Percentiles rank a stretch among this genome's conserved stretches.
phyloP scores from a whole-genome alignment of 768 basidiomycete genomes.

The Roridomyces roridus region DNA sequence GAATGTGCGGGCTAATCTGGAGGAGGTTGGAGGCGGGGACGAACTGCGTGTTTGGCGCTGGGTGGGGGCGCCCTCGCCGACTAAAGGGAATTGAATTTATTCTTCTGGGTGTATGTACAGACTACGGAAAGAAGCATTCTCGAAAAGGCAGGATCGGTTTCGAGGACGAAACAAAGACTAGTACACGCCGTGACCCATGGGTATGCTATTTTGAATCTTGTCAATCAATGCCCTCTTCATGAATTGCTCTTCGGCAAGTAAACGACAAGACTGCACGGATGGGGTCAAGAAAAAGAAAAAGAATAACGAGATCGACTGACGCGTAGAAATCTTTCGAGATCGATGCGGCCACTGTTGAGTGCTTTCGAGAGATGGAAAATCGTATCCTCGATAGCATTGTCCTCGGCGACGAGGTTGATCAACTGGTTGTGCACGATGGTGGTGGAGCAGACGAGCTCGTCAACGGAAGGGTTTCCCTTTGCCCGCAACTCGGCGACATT shows the following conservation, averaged over 20 bases:
- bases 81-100: background rate
- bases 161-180: conserved; percentile 9
- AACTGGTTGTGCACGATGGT: conserved; percentile 98
- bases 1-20: conserved; percentile 85
- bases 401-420: conserved; percentile 97
- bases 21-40: conserved; percentile 86
- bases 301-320: conserved; percentile 50
- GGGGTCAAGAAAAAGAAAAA: conserved; percentile 11
- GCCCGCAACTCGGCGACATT: conserved; percentile 79
- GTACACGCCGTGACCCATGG: conserved; percentile 46
- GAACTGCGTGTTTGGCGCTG: conserved; percentile 92
- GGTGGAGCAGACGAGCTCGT: conserved; percentile 95
- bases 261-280: conserved; percentile 70
- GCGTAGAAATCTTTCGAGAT: conserved; percentile 93
- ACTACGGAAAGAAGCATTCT: conserved; percentile 3
- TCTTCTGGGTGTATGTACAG: background rate
- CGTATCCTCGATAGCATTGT: conserved; percentile 97
- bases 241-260: conserved; percentile 94
- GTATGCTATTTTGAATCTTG: conserved; percentile 76
- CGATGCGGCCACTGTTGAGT: conserved; percentile 88
- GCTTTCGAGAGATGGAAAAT: conserved; percentile 96
- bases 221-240: conserved; percentile 95
- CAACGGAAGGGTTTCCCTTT: conserved; percentile 91
- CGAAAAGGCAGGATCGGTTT: conserved; percentile 6
- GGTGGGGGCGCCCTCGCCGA: conserved; percentile 59